Evolutionary conservation across 2,329 filamentous ascomycete species (phyloP).

Genomic region (Pseudopithomyces maydicus): DNA sequence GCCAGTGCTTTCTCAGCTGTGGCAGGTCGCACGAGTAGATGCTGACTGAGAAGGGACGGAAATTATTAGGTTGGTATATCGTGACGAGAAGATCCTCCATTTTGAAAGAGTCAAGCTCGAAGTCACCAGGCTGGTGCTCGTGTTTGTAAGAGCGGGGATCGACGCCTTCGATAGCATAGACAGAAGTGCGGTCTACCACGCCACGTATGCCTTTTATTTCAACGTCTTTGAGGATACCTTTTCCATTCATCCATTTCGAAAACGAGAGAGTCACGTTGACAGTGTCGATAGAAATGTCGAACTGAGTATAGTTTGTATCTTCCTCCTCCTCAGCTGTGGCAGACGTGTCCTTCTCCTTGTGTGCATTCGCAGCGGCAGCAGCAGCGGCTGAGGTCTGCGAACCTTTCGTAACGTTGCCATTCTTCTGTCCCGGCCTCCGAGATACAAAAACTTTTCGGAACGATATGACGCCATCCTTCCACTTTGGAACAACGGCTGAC

Average conservation of each 20-base stretch:
- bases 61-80: slow-evolving; percentile 84
- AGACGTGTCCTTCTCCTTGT: slow-evolving; percentile 47
- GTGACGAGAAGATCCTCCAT: slow-evolving; percentile 92
- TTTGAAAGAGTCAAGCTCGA: slow-evolving; percentile 96
- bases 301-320: slow-evolving; percentile 97
- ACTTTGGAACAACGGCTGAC: slow-evolving; percentile 95
- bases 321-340: slow-evolving; percentile 65
- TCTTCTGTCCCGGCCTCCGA: slow-evolving; percentile 79
- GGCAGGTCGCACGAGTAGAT: slow-evolving; percentile 96
- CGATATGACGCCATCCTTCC: slow-evolving; percentile 92
- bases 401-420: slow-evolving; percentile 87
- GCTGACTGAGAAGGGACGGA: slow-evolving; percentile 93
- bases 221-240: slow-evolving; percentile 87
- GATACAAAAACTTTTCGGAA: slow-evolving; percentile 98
- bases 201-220: slow-evolving; percentile 93
- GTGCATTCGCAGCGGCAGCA: slow-evolving; percentile 75
- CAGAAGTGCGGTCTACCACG: slow-evolving; percentile 86
- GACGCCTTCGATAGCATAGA: slow-evolving; percentile 71
- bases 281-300: slow-evolving; percentile 91
- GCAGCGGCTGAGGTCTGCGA: slow-evolving; percentile 84
- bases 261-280: slow-evolving; percentile 97
- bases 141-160: slow-evolving; percentile 89
- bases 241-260: slow-evolving; percentile 98
- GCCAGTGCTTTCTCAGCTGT: slow-evolving; percentile 90
- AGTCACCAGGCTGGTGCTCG: slow-evolving; percentile 87